Conservation (phyloP, 2,329 filamentous ascomycete genomes). For the Paracoccidioides lutzii region DNA sequence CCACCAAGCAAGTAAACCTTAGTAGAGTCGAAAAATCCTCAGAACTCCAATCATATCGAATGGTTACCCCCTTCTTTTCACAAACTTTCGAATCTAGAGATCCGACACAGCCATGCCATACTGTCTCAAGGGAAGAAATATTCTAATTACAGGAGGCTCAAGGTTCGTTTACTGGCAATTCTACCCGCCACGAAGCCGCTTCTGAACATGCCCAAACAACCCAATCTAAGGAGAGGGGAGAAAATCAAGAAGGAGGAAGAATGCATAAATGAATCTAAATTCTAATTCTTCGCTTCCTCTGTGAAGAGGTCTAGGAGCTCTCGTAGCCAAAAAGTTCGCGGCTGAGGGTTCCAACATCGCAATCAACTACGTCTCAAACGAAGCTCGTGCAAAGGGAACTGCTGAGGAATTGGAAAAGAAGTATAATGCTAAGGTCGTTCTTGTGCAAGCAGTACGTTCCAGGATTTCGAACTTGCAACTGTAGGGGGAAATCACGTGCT, state of each 20-base stretch:
- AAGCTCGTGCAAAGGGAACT: slow-evolving; percentile 46
- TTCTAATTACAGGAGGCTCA: slow-evolving; percentile 52
- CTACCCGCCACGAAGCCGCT: background rate
- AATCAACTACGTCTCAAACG: slow-evolving; percentile 58
- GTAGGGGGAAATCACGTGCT: background rate
- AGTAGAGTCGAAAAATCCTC: too few species aligned
- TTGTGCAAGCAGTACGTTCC: slow-evolving; percentile 46
- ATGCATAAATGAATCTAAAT: background rate
- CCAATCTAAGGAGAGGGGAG: background rate
- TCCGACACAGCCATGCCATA: slow-evolving; percentile 43
- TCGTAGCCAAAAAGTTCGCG: slow-evolving; percentile 55
- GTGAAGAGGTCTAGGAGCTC: slow-evolving; percentile 56
- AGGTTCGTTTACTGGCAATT: slow-evolving; percentile 31
- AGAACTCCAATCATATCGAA: too few species aligned
- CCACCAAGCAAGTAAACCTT: too few species aligned
- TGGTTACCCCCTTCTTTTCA: too few species aligned
- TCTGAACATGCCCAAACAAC: background rate
- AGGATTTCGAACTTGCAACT: background rate
- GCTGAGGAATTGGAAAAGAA: slow-evolving; percentile 41
- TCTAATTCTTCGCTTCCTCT: slow-evolving; percentile 10
- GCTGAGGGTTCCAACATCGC: slow-evolving; percentile 54
- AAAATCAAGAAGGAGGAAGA: background rate
- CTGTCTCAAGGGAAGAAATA: slow-evolving; percentile 47
- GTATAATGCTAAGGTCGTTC: slow-evolving; percentile 39
- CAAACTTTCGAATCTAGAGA: too few species aligned